phyloP scores from a whole-genome alignment of 495 filamentous ascomycete species.

The Hypoxylon crocopeplum region DNA sequence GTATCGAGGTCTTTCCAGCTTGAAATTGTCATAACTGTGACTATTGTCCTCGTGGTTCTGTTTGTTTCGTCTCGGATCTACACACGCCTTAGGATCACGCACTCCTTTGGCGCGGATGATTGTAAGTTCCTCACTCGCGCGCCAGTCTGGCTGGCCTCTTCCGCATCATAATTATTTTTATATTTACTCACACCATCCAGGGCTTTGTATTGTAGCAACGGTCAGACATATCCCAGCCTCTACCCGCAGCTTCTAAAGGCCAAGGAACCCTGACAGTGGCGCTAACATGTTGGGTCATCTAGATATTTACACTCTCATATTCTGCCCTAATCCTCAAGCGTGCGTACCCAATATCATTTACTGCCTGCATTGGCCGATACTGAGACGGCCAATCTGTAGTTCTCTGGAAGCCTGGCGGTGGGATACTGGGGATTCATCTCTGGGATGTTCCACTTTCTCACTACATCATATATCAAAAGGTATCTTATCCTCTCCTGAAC shows the following conservation, averaged over 20 bases:
- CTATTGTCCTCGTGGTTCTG: conserved; percentile 17
- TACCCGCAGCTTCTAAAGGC: background rate
- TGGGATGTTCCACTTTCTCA: conserved; percentile 31
- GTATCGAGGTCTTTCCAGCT: conserved; percentile 33
- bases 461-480: conserved; percentile 10
- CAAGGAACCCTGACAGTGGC: background rate
- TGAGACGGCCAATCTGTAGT: conserved; percentile 6
- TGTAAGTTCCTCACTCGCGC: conserved; percentile 26
- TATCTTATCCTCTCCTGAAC: background rate
- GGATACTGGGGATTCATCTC: conserved; percentile 21
- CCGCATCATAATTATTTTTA: background rate
- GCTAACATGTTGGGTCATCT: background rate
- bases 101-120: conserved; percentile 40
- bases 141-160: background rate
- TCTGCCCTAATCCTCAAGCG: conserved; percentile 22
- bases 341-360: no score
- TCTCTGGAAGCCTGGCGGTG: conserved; percentile 9
- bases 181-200: background rate
- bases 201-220: conserved; percentile 25
- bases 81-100: conserved; percentile 32
- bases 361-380: no score
- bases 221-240: conserved; percentile 4
- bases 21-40: conserved; percentile 27
- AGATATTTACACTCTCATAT: conserved; percentile 22
- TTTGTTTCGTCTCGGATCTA: conserved; percentile 32